phyloP scores from a whole-genome alignment of 1,284 basidiomycete species.

The Hymenochaete sp. region DNA sequence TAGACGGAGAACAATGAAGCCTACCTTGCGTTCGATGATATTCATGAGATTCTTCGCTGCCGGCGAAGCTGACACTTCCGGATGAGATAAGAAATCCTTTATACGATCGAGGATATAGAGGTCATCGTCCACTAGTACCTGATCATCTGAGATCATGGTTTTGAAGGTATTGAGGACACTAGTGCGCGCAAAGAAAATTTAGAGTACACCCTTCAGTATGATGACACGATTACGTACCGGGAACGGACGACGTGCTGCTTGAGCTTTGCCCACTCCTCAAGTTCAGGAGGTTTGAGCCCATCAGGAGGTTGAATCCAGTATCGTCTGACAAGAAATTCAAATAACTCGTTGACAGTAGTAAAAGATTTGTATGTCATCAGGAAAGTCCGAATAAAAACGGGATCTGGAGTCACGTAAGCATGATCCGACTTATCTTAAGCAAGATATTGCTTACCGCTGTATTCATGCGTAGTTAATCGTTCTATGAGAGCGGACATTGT shows the following conservation, averaged over 20 bases:
- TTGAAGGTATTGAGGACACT: conserved; percentile 82
- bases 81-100: conserved; percentile 67
- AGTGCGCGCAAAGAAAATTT: conserved; percentile 1
- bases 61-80: conserved; percentile 52
- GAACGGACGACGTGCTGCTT: conserved; percentile 88
- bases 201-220: too few species aligned
- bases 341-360: conserved; percentile 76
- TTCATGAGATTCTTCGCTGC: conserved; percentile 68
- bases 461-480: conserved; percentile 84
- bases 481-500: conserved; percentile 83
- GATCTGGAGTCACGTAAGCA: conserved; percentile 39
- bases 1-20: conserved; percentile 30
- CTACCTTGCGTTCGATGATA: conserved; percentile 68
- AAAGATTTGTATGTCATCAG: conserved; percentile 97
- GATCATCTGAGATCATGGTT: conserved; percentile 71
- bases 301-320: conserved; percentile 77
- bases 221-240: conserved; percentile 41
- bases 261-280: conserved; percentile 75
- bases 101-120: conserved; percentile 68
- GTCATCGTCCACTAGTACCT: conserved; percentile 78
- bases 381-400: conserved; percentile 86
- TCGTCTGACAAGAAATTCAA: conserved; percentile 78
- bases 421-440: not conserved
- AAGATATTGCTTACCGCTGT: conserved; percentile 48
- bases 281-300: conserved; percentile 55